Evolutionary conservation across 2,329 filamentous ascomycete species (phyloP), one percentile per base, ranked within the genome.

Genomic region (Fusarium protoensiforme): DNA sequence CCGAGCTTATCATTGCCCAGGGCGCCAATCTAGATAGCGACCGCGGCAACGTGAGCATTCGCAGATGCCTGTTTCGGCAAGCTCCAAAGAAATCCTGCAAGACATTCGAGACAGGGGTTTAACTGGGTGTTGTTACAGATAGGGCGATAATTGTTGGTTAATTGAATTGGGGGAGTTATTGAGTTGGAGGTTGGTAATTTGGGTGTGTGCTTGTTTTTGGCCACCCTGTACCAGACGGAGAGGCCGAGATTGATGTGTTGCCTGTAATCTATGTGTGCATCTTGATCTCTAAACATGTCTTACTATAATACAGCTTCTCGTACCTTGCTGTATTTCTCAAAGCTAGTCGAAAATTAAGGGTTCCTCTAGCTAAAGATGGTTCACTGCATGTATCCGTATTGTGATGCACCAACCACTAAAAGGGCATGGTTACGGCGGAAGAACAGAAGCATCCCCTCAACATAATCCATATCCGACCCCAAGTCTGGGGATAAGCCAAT

Each of bases 31-130:
- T 69, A 43, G 65, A 69, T 67, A 61, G 66, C 54, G 41, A 38
- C 53, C 46, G 39, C 16, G 43, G 51, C 61, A 72, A 72, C 66
- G 66, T 76, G 64, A 53, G 22, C 29, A 43, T 51, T 51, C 46
- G 31, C 61, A 69, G 59, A 75, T 77, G 74, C 75, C 74, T 75
- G 31, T 77, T 75, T 33, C 7, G 65, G 73, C 54, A 64, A 74
- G 73, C 70, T 53, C 35, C 16, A 54, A 13, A n/a, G n/a, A 48
- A 11, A 20, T 46, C 14, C 54, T 73, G 54, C 59, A 59, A 24
- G 56, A 46, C 58, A 61, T 22, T 68, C 9, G 24, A 46, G 38
- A 38, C 62, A 38, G 64, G 77, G 77, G 13, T 24, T 24, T 24
- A 24, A 5, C 5, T 56, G 7, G 33, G 20, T 2, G n/a, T 11